These are phyloP conservation scores for Ettlia oleoabundans DNA, from an alignment of 139 green algal species.

Conservation along the genomic window DNA sequence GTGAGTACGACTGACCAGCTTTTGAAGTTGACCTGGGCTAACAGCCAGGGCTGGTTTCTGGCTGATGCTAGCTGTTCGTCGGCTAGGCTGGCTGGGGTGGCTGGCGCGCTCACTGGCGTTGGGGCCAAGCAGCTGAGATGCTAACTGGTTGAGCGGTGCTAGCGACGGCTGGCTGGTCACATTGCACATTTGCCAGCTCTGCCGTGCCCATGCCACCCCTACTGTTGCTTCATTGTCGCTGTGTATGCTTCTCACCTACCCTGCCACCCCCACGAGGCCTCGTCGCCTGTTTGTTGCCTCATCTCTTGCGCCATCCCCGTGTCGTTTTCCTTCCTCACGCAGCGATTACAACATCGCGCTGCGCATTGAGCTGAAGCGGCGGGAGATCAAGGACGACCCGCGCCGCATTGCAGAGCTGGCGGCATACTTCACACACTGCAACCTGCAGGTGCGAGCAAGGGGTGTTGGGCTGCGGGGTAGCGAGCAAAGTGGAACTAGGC, in stretches of 20 bases:
- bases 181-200: no score
- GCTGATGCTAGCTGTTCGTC: background rate
- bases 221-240: no score
- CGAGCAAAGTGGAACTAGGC: no score
- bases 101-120: no score
- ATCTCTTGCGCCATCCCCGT: background rate
- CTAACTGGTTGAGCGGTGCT: no score
- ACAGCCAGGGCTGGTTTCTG: background rate
- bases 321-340: constrained; percentile 3
- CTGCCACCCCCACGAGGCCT: no score
- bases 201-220: no score
- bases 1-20: constrained; percentile 22
- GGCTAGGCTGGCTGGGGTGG: no score
- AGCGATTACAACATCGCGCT: constrained; percentile 95
- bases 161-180: no score
- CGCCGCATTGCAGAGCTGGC: constrained; percentile 90
- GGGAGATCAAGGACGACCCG: constrained; percentile 79
- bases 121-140: no score
- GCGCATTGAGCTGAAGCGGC: constrained; percentile 91
- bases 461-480: background rate
- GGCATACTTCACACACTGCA: constrained; percentile 99
- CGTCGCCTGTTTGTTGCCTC: background rate
- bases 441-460: constrained; percentile 38
- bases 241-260: no score
- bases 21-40: no score